A percentile compares a stretch with the other conserved stretches of the same genome.
These are phyloP conservation scores for Pyrenochaeta sp. DNA, from an alignment of 2,329 filamentous ascomycete genomes.

Conservation along the genomic window DNA sequence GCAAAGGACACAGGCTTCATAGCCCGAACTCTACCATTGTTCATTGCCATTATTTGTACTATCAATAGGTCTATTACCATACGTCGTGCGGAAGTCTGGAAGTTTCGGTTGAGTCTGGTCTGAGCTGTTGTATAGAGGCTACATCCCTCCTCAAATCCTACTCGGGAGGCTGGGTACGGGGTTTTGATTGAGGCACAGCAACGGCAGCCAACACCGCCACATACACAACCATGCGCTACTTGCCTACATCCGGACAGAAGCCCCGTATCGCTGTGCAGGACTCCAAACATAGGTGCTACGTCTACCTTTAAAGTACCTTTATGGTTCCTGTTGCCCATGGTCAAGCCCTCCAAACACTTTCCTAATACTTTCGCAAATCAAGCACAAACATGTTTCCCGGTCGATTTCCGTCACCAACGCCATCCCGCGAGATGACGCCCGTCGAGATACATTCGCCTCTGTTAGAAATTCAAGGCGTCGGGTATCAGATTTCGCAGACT, in stretches of 20 bases:
- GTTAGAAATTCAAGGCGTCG: background rate
- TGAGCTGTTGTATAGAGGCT: background rate
- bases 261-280: background rate
- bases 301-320: background rate
- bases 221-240: background rate
- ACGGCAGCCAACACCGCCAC: background rate
- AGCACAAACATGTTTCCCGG: conserved; percentile 2
- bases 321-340: background rate
- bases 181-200: background rate
- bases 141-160: background rate
- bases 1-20: background rate
- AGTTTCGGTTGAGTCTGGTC: background rate
- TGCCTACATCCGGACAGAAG: background rate
- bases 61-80: background rate
- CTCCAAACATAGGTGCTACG: background rate
- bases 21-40: background rate
- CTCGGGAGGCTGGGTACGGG: background rate
- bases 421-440: conserved; percentile 4
- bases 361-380: background rate
- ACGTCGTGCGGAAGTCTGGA: background rate
- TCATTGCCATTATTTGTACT: background rate
- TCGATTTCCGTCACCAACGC: conserved; percentile 9
- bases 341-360: background rate
- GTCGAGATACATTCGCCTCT: too few relatives aligned
- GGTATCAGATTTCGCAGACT: background rate